Percentiles rank a stretch among this genome's conserved stretches.
Conservation (phyloP, 73 alveolate species). For the Tetrahymena thermophila region DNA sequence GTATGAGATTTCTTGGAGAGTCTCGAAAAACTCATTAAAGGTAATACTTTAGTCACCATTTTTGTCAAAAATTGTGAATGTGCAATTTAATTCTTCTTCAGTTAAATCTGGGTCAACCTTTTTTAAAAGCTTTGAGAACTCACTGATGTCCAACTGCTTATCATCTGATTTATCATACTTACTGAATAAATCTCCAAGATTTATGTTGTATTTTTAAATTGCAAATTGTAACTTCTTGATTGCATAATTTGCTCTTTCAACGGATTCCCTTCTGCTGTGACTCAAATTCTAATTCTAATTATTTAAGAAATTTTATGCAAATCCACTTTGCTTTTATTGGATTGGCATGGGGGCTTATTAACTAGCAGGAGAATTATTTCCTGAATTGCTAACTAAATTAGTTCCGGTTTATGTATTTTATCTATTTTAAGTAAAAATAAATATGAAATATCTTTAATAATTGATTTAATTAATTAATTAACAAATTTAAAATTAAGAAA, state of each 20-base stretch:
- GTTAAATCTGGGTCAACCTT: constrained; percentile 21
- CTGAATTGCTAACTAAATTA: background rate
- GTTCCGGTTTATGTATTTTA: background rate
- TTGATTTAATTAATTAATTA: too few relatives aligned
- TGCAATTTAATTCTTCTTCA: background rate
- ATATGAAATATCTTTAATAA: too few relatives aligned
- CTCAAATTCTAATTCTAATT: constrained; percentile 1
- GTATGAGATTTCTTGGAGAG: background rate
- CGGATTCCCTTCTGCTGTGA: background rate
- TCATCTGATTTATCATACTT: constrained; percentile 40
- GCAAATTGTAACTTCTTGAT: constrained; percentile 31
- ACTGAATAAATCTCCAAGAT: constrained; percentile 27
- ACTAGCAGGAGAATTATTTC: background rate
- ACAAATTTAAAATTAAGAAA: too few relatives aligned
- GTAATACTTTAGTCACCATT: background rate
- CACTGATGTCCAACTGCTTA: constrained; percentile 13
- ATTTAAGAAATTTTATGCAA: background rate
- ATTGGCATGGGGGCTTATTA: background rate
- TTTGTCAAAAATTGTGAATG: background rate
- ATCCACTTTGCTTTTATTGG: background rate
- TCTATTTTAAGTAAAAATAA: background rate
- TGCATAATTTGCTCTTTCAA: constrained; percentile 39
- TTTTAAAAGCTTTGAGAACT: constrained; percentile 18
- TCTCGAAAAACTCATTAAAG: background rate
- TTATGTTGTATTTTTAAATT: constrained; percentile 25